A percentile compares a stretch with the other conserved stretches of the same genome.
Conservation (phyloP, 2,329 filamentous ascomycete genomes). For the Calonectria pseudoreteaudii region DNA sequence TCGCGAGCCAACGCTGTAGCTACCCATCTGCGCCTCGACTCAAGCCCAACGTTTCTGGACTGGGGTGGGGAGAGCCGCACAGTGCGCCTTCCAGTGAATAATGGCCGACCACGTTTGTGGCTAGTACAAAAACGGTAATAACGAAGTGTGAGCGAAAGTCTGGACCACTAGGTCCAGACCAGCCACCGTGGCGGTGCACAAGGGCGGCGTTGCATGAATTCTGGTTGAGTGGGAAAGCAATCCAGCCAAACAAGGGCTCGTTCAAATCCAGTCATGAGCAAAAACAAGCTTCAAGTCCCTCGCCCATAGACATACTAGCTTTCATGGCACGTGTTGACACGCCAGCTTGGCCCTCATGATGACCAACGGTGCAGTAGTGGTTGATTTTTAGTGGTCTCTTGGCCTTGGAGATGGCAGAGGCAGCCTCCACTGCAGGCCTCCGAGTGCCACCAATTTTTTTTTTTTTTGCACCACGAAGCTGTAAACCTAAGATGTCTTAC, state of each 20-base stretch:
- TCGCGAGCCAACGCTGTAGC: slow-evolving; percentile 32
- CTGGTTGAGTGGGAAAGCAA: not conserved
- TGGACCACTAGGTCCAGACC: slow-evolving; percentile 8
- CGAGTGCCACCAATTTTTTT: not conserved
- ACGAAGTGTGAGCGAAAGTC: slow-evolving; percentile 10
- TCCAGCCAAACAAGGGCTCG: not conserved
- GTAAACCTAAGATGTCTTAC: slow-evolving; percentile 7
- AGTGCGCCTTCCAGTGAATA: slow-evolving; percentile 23
- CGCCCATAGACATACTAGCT: not conserved
- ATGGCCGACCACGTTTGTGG: slow-evolving; percentile 20
- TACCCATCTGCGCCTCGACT: slow-evolving; percentile 37
- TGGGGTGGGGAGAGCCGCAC: slow-evolving; percentile 15
- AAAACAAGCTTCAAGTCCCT: slow-evolving; percentile 22
- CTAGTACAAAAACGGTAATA: slow-evolving; percentile 15
- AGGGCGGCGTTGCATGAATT: not conserved
- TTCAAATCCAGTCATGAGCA: not conserved
- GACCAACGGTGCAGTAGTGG: slow-evolving; percentile 16
- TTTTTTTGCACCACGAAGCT: not conserved
- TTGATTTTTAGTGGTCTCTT: slow-evolving; percentile 8
- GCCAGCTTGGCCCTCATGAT: slow-evolving; percentile 10
- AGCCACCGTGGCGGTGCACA: slow-evolving; percentile 36
- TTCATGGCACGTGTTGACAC: not conserved
- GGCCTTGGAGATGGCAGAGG: not conserved
- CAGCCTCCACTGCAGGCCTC: slow-evolving; percentile 23
- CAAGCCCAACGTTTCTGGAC: slow-evolving; percentile 30